phyloP scores from a whole-genome alignment of 139 green algal genomes.

The Chloropicon primus region DNA sequence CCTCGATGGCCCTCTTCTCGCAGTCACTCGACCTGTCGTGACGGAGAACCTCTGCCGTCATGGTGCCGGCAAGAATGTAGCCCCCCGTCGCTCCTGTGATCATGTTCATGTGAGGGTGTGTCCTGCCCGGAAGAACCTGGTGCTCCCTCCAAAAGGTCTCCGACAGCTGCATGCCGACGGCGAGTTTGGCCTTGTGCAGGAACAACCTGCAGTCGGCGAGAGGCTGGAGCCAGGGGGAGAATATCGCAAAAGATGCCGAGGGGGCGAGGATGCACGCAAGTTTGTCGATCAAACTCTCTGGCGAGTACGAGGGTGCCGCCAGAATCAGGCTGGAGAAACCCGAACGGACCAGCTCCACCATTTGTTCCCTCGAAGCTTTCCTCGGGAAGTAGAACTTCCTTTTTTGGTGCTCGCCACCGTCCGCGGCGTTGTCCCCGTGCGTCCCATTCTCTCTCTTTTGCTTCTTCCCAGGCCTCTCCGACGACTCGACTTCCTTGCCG shows the following conservation, averaged over 20 bases:
- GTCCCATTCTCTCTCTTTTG: too few relatives aligned
- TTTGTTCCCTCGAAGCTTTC: background rate
- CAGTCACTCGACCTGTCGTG: background rate
- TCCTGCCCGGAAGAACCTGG: conserved; percentile 55
- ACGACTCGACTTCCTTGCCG: background rate
- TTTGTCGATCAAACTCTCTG: conserved; percentile 16
- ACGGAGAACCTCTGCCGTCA: background rate
- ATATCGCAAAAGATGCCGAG: conserved; percentile 55
- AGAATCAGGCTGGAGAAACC: background rate
- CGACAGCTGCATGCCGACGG: conserved; percentile 30
- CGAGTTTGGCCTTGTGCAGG: conserved; percentile 7
- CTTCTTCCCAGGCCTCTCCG: background rate
- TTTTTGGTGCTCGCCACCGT: background rate
- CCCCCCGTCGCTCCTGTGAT: conserved; percentile 54
- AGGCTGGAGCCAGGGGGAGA: conserved; percentile 35
- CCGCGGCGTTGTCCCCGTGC: background rate
- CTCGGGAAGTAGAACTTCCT: background rate
- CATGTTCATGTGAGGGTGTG: conserved; percentile 76
- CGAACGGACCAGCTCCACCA: background rate
- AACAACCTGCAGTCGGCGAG: conserved; percentile 42
- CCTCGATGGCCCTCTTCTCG: background rate
- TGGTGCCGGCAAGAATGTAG: conserved; percentile 56
- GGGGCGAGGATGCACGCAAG: conserved; percentile 56
- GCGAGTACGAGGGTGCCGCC: background rate
- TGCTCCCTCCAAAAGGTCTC: conserved; percentile 63